These are phyloP conservation scores for Maudiozyma pseudohumilis DNA, from an alignment of 805 yeast species.

Conservation along the genomic window DNA sequence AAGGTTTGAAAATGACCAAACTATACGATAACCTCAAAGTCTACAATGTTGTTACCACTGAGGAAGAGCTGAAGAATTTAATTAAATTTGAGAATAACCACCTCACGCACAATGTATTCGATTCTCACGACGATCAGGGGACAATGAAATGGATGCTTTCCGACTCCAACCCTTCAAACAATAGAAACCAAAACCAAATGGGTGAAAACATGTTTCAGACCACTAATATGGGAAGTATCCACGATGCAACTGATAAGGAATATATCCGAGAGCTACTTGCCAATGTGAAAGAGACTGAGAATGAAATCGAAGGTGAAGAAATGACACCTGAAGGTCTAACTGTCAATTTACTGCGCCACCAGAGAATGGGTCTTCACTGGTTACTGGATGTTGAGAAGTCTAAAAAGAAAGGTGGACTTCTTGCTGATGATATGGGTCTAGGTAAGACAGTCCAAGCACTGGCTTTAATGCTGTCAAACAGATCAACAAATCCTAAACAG, in stretches of 20 bases:
- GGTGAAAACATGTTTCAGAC: background rate
- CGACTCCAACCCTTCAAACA: background rate
- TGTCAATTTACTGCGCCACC: conserved; percentile 58
- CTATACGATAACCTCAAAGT: conserved; percentile 17
- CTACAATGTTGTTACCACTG: conserved; percentile 14
- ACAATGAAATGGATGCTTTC: conserved; percentile 1
- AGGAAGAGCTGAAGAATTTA: conserved; percentile 6
- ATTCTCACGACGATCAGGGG: conserved; percentile 4
- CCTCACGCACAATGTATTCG: conserved; percentile 2
- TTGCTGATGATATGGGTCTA: conserved; percentile 86
- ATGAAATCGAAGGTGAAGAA: conserved; percentile 32
- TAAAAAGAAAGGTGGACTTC: conserved; percentile 46
- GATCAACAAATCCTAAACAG: conserved; percentile 27
- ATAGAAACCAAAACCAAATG: background rate
- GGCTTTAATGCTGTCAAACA: conserved; percentile 40
- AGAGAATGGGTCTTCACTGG: conserved; percentile 80
- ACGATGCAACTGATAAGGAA: conserved; percentile 31
- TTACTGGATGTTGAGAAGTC: conserved; percentile 57
- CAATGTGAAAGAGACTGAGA: conserved; percentile 31
- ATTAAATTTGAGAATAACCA: background rate
- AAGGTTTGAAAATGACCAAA: conserved; percentile 26
- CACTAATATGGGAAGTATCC: conserved; percentile 20
- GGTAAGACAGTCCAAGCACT: conserved; percentile 78
- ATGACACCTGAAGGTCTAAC: conserved; percentile 62
- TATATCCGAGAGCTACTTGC: conserved; percentile 28